These are phyloP conservation scores for Lyophyllum atratum DNA, from an alignment of 768 basidiomycete genomes.

Conservation along the genomic window DNA sequence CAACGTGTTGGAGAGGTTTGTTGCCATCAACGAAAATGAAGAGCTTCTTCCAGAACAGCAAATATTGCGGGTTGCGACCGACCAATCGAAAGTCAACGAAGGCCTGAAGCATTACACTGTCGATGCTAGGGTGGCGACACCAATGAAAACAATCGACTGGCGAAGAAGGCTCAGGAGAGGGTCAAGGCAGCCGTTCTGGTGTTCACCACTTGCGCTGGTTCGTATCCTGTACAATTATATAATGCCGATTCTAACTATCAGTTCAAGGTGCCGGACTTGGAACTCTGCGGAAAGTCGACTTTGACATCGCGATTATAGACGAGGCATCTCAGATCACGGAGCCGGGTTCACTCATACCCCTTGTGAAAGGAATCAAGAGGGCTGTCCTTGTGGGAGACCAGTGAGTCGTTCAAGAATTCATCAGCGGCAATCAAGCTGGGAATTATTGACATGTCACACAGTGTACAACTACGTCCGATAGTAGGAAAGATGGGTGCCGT, in stretches of 20 bases:
- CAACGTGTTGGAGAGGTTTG: conserved; percentile 67
- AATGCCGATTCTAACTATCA: not conserved
- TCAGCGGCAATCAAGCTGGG: not conserved
- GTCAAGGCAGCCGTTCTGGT: conserved; percentile 57
- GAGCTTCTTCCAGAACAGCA: conserved; percentile 52
- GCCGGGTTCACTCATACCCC: conserved; percentile 62
- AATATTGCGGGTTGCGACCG: conserved; percentile 70
- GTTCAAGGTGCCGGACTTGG: conserved; percentile 55
- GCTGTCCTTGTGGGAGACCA: conserved; percentile 72
- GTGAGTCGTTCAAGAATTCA: conserved; percentile 39
- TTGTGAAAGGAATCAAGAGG: conserved; percentile 61
- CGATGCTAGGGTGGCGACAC: conserved; percentile 63
- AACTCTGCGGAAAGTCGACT: conserved; percentile 53
- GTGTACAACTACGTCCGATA: conserved; percentile 68
- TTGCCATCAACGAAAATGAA: conserved; percentile 43
- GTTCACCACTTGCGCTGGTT: conserved; percentile 68
- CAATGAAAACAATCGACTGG: conserved; percentile 56
- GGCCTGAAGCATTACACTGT: conserved; percentile 59
- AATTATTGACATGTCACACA: conserved; percentile 21
- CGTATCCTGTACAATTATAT: not conserved
- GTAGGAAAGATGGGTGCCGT: conserved; percentile 60
- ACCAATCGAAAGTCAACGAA: conserved; percentile 62
- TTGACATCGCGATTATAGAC: conserved; percentile 65
- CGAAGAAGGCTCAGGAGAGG: conserved; percentile 60
- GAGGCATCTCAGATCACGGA: conserved; percentile 75